Evolutionary conservation across 371 early-diverging fungal genomes (phyloP), one percentile per base, ranked within the genome.

Genomic region (Ordospora colligata): DNA sequence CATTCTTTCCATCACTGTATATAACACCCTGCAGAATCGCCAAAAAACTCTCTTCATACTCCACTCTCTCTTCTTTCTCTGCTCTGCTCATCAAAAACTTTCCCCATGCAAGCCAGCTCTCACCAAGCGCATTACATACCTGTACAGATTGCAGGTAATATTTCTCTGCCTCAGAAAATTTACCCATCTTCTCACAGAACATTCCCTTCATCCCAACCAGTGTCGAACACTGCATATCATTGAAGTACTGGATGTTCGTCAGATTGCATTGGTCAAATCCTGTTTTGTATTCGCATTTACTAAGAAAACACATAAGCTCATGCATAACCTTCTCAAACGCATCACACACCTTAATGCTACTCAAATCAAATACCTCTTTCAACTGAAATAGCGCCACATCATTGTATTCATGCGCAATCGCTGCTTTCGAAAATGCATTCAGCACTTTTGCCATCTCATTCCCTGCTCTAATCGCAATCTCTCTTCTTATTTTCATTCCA

Each of bases 261-360:
- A 74, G 69, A 62, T 70, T 74, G 2, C 76, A 73, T 12, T 77
- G 54, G n/a, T 82, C 82, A 14, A 74, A 40, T 4, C 80, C 82
- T 22, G 71, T 65, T 37, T 69, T 66, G 46, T 75, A 73, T 51
- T 79, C 76, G 23, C 77, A 66, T 76, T 72, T 77, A 32, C 72
- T 70, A 47, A 75, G 52, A 46, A 77, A 75, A 54, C 80, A 80
- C 69, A 78, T 71, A 2, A 77, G 51, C 49, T 82, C 80, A 50
- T 75, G 64, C 32, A 76, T 72, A 32, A 83, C 54, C 45, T 83
- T 83, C 32, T 75, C 42, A 58, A 73, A 83, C 3, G 79, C 80
- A 76, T 83, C 83, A 22, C 73, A 27, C 23, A 83, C 77, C 67
- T 83, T 79, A n/a, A 83, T 80, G 49, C 79, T 83, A 14, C 76